Evolutionary conservation across 2,329 filamentous ascomycete species (phyloP).

Genomic region (Paracoccidioides lutzii): DNA sequence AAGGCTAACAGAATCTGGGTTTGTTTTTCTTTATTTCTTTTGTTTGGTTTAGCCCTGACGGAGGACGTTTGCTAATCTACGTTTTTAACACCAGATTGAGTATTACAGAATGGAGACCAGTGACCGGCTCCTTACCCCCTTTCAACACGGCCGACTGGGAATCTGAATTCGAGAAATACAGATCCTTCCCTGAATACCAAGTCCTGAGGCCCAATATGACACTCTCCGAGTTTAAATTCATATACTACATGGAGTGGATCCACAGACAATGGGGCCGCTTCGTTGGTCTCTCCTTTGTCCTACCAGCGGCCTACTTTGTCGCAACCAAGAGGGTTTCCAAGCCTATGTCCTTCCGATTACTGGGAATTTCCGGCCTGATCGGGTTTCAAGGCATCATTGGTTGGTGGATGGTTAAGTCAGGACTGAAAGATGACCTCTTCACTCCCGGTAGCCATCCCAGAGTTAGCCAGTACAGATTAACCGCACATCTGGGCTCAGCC

Average conservation of each 20-base stretch:
- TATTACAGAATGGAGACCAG: constrained; percentile 97
- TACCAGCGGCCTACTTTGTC: constrained; percentile 82
- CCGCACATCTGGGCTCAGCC: constrained; percentile 77
- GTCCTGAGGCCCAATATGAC: constrained; percentile 88
- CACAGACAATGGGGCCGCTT: constrained; percentile 90
- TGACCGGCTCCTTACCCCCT: constrained; percentile 82
- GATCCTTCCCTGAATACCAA: constrained; percentile 81
- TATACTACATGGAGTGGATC: constrained; percentile 99
- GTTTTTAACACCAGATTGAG: constrained; percentile 51
- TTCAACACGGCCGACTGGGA: constrained; percentile 73
- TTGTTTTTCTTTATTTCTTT: constrained; percentile 18
- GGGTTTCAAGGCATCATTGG: constrained; percentile 91
- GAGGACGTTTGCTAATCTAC: neutral
- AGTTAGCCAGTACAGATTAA: constrained; percentile 86
- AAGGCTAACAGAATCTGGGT: constrained; percentile 91
- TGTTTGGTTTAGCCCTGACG: neutral
- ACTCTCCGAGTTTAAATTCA: constrained; percentile 88
- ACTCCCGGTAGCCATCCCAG: constrained; percentile 79
- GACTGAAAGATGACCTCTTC: constrained; percentile 90
- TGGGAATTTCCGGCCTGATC: constrained; percentile 77
- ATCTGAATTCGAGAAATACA: constrained; percentile 84
- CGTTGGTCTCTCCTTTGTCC: constrained; percentile 76
- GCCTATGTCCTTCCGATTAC: constrained; percentile 62
- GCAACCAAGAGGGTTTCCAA: constrained; percentile 63
- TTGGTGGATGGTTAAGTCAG: constrained; percentile 99